Base-by-base conservation (phyloP, 139 green algal species). In the Coccomyxa sp. region DNA sequence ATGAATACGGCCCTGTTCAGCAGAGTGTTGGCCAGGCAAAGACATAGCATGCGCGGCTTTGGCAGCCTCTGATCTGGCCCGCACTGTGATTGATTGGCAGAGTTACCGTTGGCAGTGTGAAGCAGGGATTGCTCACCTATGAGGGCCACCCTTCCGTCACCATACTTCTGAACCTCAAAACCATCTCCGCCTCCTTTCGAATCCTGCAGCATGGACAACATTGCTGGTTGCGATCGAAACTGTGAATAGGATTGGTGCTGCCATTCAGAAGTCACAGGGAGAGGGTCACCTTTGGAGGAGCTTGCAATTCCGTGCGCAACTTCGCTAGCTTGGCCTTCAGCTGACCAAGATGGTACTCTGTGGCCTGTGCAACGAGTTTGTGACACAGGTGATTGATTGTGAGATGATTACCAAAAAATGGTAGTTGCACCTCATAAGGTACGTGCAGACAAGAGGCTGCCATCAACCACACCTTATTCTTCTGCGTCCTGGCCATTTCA, bases 91-190 rank as follows among this genome's bases (percentile, higher is more conserved):
- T 51, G 38, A 51, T 51, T 51, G 38, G 38, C 38, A 51, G 38
- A 51, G 38, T 51, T 51, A 51, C 38, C 38, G 7, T 11, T 51
- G 38, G 38, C 38, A 51, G 7, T 51, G 38, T 51, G 38, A 7
- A 11, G 38, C 38, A 51, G 7, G 38, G 38, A 25, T 21, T 71
- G 21, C 63, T 71, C 83, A 93, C 94, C 96, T 67, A 99, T 99
- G 23, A 99, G 90, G 17, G 96, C 96, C 21, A 98, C 94, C 4
- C 96, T 90, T 0, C 94, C 97, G 90, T 99, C 95, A 25, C 97
- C 97, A 82, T 98, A 99, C 88, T 98, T 98, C 58, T 93, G 90
- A 57, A 99, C 97, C 82, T 99, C 97, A 86, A 99, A 99, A 0
- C 97, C 97, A 76, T 98, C 95, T 0, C 94, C 95, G 4, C 84